phyloP scores from a whole-genome alignment of 139 green algal genomes.

The Tetraselmis chui region DNA sequence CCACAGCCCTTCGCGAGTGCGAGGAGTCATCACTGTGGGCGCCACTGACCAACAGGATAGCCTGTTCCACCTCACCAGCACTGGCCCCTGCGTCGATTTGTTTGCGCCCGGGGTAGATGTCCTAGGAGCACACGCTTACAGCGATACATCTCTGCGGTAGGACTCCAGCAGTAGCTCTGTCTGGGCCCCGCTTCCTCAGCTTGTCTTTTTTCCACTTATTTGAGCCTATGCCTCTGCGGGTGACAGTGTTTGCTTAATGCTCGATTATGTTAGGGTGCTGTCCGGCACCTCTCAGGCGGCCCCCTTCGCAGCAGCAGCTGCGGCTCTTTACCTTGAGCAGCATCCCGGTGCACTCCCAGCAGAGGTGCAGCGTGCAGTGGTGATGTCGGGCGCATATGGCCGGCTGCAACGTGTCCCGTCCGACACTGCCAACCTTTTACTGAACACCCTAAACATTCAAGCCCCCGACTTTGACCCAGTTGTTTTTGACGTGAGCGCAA shows the following conservation, averaged over 20 bases:
- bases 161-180: too few relatives aligned
- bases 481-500: too few relatives aligned
- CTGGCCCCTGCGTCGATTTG: background rate
- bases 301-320: constrained; percentile 22
- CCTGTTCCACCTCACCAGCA: background rate
- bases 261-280: too few relatives aligned
- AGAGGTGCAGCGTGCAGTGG: background rate
- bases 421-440: background rate
- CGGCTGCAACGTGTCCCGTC: background rate
- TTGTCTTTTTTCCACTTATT: too few relatives aligned
- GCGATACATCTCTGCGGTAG: too few relatives aligned
- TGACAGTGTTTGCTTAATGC: too few relatives aligned
- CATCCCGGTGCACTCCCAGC: background rate
- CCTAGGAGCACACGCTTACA: background rate
- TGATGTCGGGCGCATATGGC: background rate
- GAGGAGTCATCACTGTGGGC: background rate
- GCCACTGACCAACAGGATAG: background rate
- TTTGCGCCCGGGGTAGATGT: background rate
- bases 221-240: too few relatives aligned
- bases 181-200: too few relatives aligned
- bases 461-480: too few relatives aligned
- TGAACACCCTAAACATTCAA: too few relatives aligned
- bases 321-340: constrained; percentile 9
- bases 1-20: background rate
- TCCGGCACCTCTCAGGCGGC: constrained; percentile 26